Base-by-base conservation (phyloP, 2,329 filamentous ascomycete species). In the Aureobasidium musti region DNA sequence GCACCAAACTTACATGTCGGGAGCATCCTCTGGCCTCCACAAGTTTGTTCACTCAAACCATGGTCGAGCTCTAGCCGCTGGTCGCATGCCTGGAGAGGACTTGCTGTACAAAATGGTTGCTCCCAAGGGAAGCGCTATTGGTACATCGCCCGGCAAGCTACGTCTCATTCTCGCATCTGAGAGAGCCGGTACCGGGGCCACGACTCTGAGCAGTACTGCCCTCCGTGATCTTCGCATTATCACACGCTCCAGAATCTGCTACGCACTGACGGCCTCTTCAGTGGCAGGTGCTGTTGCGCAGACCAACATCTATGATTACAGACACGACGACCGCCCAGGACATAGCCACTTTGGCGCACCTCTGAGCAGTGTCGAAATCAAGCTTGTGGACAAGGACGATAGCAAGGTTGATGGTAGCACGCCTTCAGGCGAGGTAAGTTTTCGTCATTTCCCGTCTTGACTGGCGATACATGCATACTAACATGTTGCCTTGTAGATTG, bases 281-380 rank as follows among this genome's bases (percentile, higher is more conserved):
- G 91, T 98, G n/a, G 94, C 93, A 2, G 95, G 95, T 43, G 89
- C 93, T 0, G 86, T 96, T n/a, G 82, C 89, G 1, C 94, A 98
- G 79, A 96, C 91, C 8, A 88, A 91, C 68, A 84, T 93, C 45
- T 96, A 91, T 74, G 94, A 98, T 76, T 98, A 98, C 77, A 83
- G 94, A 57, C 70, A 82, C 84, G 69, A 80, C 3, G 78, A 78
- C 41, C 76, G 78, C 21, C 69, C 70, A 14, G 78, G 78, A 52
- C 79, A 80, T 53, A 82, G 78, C 67, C 92, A 96, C 76, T 97
- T 98, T 74, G 95, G 95, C 3, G 83, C 89, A 11, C 93, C 94
- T 2, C 75, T 95, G 47, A 91, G 89, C 69, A 89, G 87, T 71
- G 84, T 94, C 1, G 94, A 98, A 79, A 77, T 97, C 45, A 85